Evolutionary conservation across 345 rosid genomes (phyloP).

Genomic region (Abelmoschus esculentus): DNA sequence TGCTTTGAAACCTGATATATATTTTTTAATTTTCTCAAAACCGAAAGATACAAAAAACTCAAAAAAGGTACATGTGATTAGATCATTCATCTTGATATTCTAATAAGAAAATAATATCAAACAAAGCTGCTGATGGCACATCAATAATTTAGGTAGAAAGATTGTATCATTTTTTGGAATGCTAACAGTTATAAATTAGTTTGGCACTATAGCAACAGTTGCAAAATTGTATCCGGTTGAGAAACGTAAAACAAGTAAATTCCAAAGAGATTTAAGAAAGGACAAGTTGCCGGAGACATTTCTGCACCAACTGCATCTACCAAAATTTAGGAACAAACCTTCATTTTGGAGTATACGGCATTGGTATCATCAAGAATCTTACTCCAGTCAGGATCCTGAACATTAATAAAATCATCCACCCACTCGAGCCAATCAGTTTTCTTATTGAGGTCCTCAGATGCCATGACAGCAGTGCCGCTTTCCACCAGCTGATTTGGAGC

Average conservation of each 20-base stretch:
- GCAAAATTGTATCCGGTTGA: not conserved
- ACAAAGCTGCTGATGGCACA: not conserved
- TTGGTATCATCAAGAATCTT: slow-evolving; percentile 50
- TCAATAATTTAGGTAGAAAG: not conserved
- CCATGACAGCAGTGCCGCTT: slow-evolving; percentile 31
- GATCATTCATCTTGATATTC: not conserved
- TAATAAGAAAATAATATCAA: not conserved
- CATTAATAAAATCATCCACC: slow-evolving; percentile 59
- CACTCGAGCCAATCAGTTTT: slow-evolving; percentile 56
- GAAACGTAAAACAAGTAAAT: not conserved
- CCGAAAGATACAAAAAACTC: not conserved
- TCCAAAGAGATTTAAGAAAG: slow-evolving; percentile 2
- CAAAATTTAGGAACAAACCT: slow-evolving; percentile 36
- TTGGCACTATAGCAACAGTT: not conserved
- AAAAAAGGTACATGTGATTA: not conserved
- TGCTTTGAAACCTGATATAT: slow-evolving; percentile 28
- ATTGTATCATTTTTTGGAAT: not conserved
- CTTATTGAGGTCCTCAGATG: slow-evolving; percentile 32
- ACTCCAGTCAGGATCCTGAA: slow-evolving; percentile 55
- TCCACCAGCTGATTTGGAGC: slow-evolving; percentile 36
- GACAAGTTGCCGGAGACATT: not conserved
- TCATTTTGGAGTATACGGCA: slow-evolving; percentile 31
- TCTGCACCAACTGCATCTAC: not conserved
- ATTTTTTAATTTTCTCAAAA: not conserved
- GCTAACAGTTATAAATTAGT: no score